phyloP scores from a whole-genome alignment of 805 yeast species.

The Yarrowia sp. region DNA sequence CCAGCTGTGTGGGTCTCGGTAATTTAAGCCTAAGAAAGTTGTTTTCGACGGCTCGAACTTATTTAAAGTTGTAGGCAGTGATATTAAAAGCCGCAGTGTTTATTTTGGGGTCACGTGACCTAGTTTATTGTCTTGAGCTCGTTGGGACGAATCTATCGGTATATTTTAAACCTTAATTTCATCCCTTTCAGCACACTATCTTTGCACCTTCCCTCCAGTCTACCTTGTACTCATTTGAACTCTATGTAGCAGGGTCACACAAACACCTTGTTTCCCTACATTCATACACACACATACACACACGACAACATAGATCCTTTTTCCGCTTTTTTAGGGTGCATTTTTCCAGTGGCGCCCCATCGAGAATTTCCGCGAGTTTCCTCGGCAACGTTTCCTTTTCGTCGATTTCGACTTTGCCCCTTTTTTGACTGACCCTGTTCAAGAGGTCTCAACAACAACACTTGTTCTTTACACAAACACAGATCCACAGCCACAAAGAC shows the following conservation, averaged over 20 bases:
- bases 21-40: neutral
- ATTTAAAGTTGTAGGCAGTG: neutral
- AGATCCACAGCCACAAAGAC: neutral
- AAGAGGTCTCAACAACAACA: neutral
- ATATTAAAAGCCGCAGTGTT: neutral
- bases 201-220: neutral
- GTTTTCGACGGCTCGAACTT: neutral
- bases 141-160: neutral
- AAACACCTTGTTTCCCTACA: constrained; percentile 20
- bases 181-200: neutral
- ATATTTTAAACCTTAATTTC: neutral
- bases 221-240: neutral
- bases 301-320: constrained; percentile 6
- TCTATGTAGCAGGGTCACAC: constrained; percentile 7
- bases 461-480: neutral
- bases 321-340: neutral
- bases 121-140: neutral
- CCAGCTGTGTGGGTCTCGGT: neutral
- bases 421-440: neutral
- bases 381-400: neutral
- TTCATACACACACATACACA: constrained; percentile 10
- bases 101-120: neutral
- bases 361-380: neutral
- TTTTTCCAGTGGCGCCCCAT: neutral
- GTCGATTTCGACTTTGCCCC: neutral